A percentile compares a stretch with the other conserved stretches of the same genome.
phyloP scores from a whole-genome alignment of 768 basidiomycete species.

The Royoungia palumana region DNA sequence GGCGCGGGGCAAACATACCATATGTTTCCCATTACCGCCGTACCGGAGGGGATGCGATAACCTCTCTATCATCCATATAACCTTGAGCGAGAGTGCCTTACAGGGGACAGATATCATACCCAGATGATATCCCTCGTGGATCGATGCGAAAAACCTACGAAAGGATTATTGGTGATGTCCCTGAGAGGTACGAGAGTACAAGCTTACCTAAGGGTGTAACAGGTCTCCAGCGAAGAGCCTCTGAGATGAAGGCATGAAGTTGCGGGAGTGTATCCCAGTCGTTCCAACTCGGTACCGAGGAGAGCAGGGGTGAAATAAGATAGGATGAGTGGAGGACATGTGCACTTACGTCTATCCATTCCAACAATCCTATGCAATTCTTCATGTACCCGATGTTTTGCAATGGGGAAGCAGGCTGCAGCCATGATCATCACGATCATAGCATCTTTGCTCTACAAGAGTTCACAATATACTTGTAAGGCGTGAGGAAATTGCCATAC shows the following conservation, averaged over 20 bases:
- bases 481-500: constrained; percentile 10
- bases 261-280: constrained; percentile 35
- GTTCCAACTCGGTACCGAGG: constrained; percentile 35
- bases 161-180: neutral
- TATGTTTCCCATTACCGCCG: constrained; percentile 15
- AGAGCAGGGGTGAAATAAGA: neutral
- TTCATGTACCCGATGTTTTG: constrained; percentile 47
- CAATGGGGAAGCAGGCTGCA: constrained; percentile 50
- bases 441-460: neutral
- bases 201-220: constrained; percentile 25
- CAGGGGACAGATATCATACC: constrained; percentile 30
- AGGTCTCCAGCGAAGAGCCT: constrained; percentile 38
- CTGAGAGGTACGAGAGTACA: no score
- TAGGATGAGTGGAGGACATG: neutral
- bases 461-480: neutral
- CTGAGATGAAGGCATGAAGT: constrained; percentile 37
- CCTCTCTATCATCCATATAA: constrained; percentile 10
- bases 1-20: constrained; percentile 11
- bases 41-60: constrained; percentile 23
- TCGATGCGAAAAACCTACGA: constrained; percentile 50
- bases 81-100: constrained; percentile 28
- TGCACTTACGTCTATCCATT: constrained; percentile 25
- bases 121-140: constrained; percentile 63
- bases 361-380: constrained; percentile 54
- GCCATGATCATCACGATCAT: constrained; percentile 48